Evolutionary conservation across 2,329 filamentous ascomycete genomes (phyloP), one percentile per base, ranked within the genome.

Genomic region (Pezicula rhizophila): DNA sequence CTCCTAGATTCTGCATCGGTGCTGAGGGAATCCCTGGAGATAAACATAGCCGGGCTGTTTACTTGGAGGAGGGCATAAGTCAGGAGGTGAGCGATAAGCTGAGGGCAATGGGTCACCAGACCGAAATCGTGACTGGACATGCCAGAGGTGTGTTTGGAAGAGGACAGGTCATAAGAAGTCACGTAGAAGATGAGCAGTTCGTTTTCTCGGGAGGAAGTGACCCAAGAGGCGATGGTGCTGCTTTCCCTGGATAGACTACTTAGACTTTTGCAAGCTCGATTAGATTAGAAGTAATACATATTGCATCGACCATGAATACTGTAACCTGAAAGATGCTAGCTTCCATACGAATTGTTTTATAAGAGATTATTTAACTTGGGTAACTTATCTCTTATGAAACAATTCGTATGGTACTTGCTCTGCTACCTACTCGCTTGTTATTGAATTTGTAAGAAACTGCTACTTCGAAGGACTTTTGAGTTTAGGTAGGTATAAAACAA

Each of bases 201-300:
- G 77, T 97, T 2, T 97, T 88, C 80, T 95, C 87, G 48, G 92
- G 83, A 0, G 92, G 90, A 0, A 96, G 91, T 65, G 92, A 99
- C 72, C 77, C 80, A 59, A 79, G 93, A 51, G 92, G 87, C 0
- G 92, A 99, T 68, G 92, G 93, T 0, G 80, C 66, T 2, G 80
- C 80, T 7, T 83, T 77, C 64, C 80, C 80, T 33, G 66, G 68
- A 42, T 76, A 48, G 33, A 39, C 2, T 7, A 38, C 18, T 38
- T 31, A 31, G 11, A 31, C 11, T 10, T 31, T 31, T 10, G 28
- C 8, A 11, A 31, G 28, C 28, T 12, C 11, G 28, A 31, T 11
- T 10, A 31, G 28, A 10, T 11, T 31, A 31, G 23, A 31, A 31
- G 7, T 31, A 31, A 31, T 31, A 31, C 7, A 31, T 31, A 31